phyloP scores from a whole-genome alignment of 148 eudicot species.

The Talinum fruticosum region DNA sequence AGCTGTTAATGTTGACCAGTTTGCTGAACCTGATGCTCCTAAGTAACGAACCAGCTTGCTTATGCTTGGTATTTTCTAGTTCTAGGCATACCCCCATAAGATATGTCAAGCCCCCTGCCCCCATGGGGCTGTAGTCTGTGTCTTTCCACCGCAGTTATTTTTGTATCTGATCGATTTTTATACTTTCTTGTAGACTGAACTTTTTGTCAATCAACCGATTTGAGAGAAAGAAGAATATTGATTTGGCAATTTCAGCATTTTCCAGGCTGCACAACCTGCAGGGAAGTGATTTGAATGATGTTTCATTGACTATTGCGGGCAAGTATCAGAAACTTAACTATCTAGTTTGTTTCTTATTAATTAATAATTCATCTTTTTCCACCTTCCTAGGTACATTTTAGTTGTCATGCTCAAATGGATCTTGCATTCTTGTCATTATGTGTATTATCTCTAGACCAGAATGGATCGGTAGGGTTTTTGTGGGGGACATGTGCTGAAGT shows the following conservation, averaged over 20 bases:
- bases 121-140: neutral
- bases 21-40: slow-evolving; percentile 48
- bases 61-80: slow-evolving; percentile 51
- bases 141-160: neutral
- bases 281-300: slow-evolving; percentile 23
- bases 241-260: slow-evolving; percentile 83
- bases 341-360: neutral
- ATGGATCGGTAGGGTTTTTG: neutral
- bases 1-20: slow-evolving; percentile 82
- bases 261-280: slow-evolving; percentile 53
- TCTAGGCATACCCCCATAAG: slow-evolving; percentile 27
- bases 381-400: neutral
- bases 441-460: neutral
- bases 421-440: neutral
- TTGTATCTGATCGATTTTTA: slow-evolving; percentile 4
- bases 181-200: slow-evolving; percentile 48
- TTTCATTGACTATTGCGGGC: slow-evolving; percentile 80
- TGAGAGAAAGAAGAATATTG: slow-evolving; percentile 93
- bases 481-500: neutral
- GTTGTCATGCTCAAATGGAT: neutral
- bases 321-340: slow-evolving; percentile 17
- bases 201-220: slow-evolving; percentile 92
- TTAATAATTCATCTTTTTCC: neutral
- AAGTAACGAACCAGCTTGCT: slow-evolving; percentile 57
- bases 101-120: neutral